Percentiles rank a stretch among this genome's conserved stretches.
Conservation (phyloP, 495 filamentous ascomycete species). For the Physcia stellaris region DNA sequence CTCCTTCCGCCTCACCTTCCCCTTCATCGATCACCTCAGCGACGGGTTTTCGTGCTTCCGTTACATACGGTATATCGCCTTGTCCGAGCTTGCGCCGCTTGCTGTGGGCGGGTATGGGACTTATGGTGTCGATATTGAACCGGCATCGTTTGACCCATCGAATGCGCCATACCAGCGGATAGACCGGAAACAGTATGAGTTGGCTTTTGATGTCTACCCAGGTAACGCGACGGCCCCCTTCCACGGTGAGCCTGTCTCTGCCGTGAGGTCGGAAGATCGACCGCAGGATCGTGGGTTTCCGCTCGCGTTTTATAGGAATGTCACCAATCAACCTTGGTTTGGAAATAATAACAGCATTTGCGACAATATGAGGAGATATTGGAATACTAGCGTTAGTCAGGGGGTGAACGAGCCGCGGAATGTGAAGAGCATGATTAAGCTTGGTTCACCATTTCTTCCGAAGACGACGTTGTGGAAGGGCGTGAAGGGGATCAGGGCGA, state of each 20-base stretch:
- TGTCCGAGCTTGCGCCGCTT: neutral
- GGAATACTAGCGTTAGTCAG: neutral
- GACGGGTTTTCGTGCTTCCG: neutral
- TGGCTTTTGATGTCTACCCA: neutral
- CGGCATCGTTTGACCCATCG: neutral
- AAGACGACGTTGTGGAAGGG: neutral
- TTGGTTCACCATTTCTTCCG: neutral
- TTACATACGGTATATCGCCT: neutral
- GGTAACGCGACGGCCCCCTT: neutral
- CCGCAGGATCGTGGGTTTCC: neutral
- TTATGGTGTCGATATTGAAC: neutral
- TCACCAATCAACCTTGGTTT: neutral
- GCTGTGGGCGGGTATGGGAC: neutral
- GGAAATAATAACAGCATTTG: neutral
- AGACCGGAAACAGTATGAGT: neutral
- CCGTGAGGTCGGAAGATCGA: neutral
- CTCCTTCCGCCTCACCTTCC: neutral
- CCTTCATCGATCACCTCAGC: neutral
- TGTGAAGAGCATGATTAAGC: neutral
- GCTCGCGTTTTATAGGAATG: neutral
- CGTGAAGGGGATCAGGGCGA: neutral
- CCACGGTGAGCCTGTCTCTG: neutral
- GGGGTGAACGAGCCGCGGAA: neutral
- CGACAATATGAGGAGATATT: neutral
- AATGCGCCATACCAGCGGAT: neutral